Evolutionary conservation across 257 asterid species (phyloP).

Genomic region (Catharanthus roseus): DNA sequence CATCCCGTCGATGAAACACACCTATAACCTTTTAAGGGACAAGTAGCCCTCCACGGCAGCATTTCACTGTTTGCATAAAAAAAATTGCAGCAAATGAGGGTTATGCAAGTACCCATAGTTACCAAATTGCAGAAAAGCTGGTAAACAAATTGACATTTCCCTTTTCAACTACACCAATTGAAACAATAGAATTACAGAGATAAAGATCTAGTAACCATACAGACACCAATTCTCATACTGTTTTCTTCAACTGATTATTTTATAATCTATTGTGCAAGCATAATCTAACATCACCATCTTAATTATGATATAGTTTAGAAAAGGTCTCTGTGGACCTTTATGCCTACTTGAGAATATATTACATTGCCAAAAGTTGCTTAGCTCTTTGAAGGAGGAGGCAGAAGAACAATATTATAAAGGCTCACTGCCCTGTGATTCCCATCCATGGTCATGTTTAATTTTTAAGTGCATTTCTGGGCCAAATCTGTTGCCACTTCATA

Average conservation of each 20-base stretch:
- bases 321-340: neutral
- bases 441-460: slow-evolving; percentile 17
- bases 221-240: neutral
- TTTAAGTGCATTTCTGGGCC: slow-evolving; percentile 7
- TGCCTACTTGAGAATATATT: slow-evolving; percentile 5
- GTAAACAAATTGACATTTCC: neutral
- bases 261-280: slow-evolving; percentile 8
- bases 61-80: neutral
- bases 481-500: slow-evolving; percentile 6
- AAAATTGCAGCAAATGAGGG: neutral
- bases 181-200: slow-evolving; percentile 1
- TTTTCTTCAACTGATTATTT: slow-evolving; percentile 1
- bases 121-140: neutral
- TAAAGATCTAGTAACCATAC: slow-evolving; percentile 6
- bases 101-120: too few relatives aligned
- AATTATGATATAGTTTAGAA: neutral
- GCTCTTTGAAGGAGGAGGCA: neutral
- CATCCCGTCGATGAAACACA: too few relatives aligned
- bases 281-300: slow-evolving; percentile 15
- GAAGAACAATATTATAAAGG: slow-evolving; percentile 16
- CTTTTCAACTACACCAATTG: slow-evolving; percentile 2
- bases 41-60: neutral
- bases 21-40: too few relatives aligned
- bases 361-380: slow-evolving; percentile 9
- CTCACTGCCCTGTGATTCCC: slow-evolving; percentile 5